These are phyloP conservation scores for Candida sanyaensis DNA, from an alignment of 1,139 yeast genomes.

Conservation along the genomic window DNA sequence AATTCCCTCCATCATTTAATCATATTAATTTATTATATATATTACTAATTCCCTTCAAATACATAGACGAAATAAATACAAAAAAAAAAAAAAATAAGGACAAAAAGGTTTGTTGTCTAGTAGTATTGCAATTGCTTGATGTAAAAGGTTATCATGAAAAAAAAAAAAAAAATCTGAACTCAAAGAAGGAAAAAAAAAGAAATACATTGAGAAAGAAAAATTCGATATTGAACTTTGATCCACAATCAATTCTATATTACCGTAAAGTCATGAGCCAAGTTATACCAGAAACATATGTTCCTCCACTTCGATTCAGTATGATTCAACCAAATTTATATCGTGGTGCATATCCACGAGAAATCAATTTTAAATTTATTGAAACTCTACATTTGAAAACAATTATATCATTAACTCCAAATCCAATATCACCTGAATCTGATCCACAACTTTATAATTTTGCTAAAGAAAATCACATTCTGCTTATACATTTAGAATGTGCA, in stretches of 20 bases:
- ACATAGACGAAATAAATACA: slow-evolving; percentile 1
- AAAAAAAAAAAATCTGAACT: too few species aligned
- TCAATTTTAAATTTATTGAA: slow-evolving; percentile 71
- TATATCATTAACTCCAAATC: slow-evolving; percentile 77
- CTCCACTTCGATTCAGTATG: slow-evolving; percentile 78
- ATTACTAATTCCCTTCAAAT: neutral
- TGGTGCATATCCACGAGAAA: slow-evolving; percentile 84
- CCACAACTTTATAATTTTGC: slow-evolving; percentile 55
- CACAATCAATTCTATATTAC: neutral
- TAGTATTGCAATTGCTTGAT: neutral
- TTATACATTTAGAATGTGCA: slow-evolving; percentile 69
- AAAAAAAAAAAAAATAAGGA: too few species aligned
- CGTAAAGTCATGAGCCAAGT: neutral
- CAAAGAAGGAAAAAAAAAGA: too few species aligned
- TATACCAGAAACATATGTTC: slow-evolving; percentile 53
- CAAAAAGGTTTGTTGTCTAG: neutral
- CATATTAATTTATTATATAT: neutral
- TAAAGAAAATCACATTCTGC: slow-evolving; percentile 40
- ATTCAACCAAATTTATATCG: slow-evolving; percentile 73
- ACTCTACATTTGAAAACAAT: slow-evolving; percentile 70
- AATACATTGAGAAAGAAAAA: neutral
- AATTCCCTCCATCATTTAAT: neutral
- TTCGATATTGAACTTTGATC: neutral
- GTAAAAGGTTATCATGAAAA: too few species aligned
- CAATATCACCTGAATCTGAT: slow-evolving; percentile 58